Evolutionary conservation across 2,329 filamentous ascomycete species (phyloP), one percentile per base, ranked within the genome.

Genomic region (Hymenoscyphus linearis): DNA sequence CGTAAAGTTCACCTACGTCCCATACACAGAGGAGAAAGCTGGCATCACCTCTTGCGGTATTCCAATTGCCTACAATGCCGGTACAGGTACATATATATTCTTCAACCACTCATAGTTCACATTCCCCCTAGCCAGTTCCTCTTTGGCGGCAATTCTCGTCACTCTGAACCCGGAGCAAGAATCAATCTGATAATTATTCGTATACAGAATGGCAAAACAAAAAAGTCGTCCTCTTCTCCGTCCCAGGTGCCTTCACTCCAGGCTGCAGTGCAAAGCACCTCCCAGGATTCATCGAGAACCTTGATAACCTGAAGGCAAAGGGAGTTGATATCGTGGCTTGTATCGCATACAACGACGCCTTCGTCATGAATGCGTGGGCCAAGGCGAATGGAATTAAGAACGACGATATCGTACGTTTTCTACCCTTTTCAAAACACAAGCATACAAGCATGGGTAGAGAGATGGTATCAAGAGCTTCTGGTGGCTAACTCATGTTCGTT

Each of bases 1-100:
- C 70, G 87, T 96, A 64, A 81, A 82, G 76, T 97, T 97, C 82
- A 88, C 85, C 71, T 95, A 93, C 82, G 84, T 95, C 68, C 88
- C 90, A 64, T 91, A 90, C 76, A 83, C 85, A 14, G 79, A 83
- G 61, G 90, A 93, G 70, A 83, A 79, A 57, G 79, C 83, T 66
- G 82, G 84, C 67, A 83, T 96, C 70, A 90, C 84, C 59, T 80
- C 84, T 65, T 96, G 93, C 76, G 92, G 92, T 68, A 82, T 89
- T 62, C 91, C 91, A 64, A 82, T 87, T 72, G 82, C 84, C 72
- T 96, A 89, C 79, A 80, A 95, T 69, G 92, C 92, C 72, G 89
- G 85, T 79, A 88, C 92, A 76, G 82, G 84, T 85, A 76, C 54
- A 12, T 52, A 34, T 1, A 34, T 52, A 53, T 55, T 44, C 44